A percentile compares a stretch with the other conserved stretches of the same genome.
These are phyloP conservation scores for Linnemannia elongata DNA, from an alignment of 192 early-diverging fungal genomes.

Conservation along the genomic window DNA sequence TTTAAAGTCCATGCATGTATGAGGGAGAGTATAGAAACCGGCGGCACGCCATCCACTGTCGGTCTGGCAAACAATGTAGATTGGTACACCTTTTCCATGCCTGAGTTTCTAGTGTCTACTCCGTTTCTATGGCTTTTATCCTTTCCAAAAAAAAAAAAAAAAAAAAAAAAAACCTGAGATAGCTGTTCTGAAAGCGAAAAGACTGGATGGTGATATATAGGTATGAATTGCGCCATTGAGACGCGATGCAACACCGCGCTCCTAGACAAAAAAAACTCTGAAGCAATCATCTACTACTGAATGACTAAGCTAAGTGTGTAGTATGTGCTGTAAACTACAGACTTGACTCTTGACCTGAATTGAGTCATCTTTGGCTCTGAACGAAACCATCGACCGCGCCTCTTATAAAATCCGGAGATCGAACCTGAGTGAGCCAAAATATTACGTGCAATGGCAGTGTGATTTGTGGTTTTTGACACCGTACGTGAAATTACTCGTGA, in stretches of 20 bases:
- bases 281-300: too few species aligned
- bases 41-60: background rate
- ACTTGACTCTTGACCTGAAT: background rate
- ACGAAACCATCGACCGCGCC: background rate
- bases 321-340: background rate
- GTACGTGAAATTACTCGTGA: background rate
- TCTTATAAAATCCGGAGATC: background rate
- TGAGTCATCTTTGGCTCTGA: background rate
- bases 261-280: too few species aligned
- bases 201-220: too few species aligned
- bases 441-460: background rate
- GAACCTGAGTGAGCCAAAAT: background rate
- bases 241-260: too few species aligned
- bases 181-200: too few species aligned
- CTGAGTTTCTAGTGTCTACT: background rate
- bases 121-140: background rate
- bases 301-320: background rate
- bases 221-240: too few species aligned
- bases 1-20: background rate
- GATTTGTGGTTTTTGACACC: background rate
- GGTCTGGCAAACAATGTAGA: background rate
- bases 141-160: background rate
- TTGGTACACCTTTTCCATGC: background rate
- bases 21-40: background rate
- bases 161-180: background rate